A percentile compares a stretch with the other conserved stretches of the same genome.
Evolutionary conservation across 257 asterid species (phyloP).

Genomic region (Cinchona pubescens): DNA sequence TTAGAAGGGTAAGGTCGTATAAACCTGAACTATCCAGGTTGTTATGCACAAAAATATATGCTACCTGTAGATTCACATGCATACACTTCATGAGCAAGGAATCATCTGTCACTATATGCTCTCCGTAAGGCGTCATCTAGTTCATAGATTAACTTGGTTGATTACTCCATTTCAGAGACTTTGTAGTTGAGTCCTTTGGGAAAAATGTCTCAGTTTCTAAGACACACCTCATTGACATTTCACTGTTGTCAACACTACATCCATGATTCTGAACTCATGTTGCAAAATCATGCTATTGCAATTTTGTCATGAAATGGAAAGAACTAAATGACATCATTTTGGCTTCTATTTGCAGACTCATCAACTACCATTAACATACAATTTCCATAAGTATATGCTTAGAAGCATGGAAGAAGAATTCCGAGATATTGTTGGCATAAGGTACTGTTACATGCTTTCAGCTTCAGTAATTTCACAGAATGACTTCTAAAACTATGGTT

Average conservation of each 20-base stretch:
- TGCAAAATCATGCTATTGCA: not conserved
- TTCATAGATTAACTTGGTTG: not conserved
- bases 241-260: not conserved
- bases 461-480: not conserved
- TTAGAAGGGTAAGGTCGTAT: not conserved
- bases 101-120: not conserved
- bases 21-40: not conserved
- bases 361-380: conserved; percentile 78
- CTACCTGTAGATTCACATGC: not conserved
- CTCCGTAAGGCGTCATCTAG: too few species aligned
- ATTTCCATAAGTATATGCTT: conserved; percentile 91
- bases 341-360: conserved; percentile 61
- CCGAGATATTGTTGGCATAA: conserved; percentile 90
- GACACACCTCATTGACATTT: not conserved
- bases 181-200: not conserved
- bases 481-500: not conserved
- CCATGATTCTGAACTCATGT: not conserved
- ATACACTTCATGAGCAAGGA: not conserved
- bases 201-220: not conserved
- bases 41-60: not conserved
- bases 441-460: conserved; percentile 36
- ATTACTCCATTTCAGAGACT: not conserved
- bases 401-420: conserved; percentile 98
- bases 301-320: not conserved
- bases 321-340: not conserved